Conservation (phyloP, 176 grass and related monocot genomes). For the Cenchrus fungigraminus region DNA sequence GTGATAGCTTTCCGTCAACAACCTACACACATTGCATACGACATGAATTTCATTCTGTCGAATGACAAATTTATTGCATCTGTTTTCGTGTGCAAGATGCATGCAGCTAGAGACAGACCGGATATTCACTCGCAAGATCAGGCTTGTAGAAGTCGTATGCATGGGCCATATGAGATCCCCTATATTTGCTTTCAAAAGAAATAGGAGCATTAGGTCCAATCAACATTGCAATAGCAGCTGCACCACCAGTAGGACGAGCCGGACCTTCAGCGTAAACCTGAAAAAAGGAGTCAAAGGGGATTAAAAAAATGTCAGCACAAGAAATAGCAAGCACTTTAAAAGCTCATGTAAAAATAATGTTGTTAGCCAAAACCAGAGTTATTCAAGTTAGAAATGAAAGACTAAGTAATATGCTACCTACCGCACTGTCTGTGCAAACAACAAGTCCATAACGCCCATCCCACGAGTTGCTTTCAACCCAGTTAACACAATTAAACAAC, state of each 20-base stretch:
- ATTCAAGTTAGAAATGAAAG: background rate
- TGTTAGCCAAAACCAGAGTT: conserved; percentile 1
- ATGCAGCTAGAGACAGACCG: conserved; percentile 49
- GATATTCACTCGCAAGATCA: conserved; percentile 96
- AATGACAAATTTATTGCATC: background rate
- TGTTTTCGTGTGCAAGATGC: background rate
- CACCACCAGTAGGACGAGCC: conserved; percentile 88
- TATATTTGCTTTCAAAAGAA: conserved; percentile 93
- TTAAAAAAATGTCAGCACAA: background rate
- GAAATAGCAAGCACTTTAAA: conserved; percentile 6
- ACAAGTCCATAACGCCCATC: conserved; percentile 92
- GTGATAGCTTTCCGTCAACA: conserved; percentile 97
- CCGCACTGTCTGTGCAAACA: conserved; percentile 97
- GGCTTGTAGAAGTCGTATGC: conserved; percentile 99
- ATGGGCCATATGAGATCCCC: conserved; percentile 91
- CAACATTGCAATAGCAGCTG: conserved; percentile 93
- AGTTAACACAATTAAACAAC: conserved; percentile 93
- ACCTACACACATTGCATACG: conserved; percentile 52
- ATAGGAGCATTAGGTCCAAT: conserved; percentile 97
- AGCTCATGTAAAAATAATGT: background rate
- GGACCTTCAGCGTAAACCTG: conserved; percentile 98
- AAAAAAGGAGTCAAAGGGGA: conserved; percentile 3
- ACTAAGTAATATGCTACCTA: conserved; percentile 42
- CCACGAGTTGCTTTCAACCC: conserved; percentile 97
- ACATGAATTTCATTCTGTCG: background rate